Evolutionary conservation across 768 basidiomycete species (phyloP).

Genomic region (Phlegmacium glaucopus): DNA sequence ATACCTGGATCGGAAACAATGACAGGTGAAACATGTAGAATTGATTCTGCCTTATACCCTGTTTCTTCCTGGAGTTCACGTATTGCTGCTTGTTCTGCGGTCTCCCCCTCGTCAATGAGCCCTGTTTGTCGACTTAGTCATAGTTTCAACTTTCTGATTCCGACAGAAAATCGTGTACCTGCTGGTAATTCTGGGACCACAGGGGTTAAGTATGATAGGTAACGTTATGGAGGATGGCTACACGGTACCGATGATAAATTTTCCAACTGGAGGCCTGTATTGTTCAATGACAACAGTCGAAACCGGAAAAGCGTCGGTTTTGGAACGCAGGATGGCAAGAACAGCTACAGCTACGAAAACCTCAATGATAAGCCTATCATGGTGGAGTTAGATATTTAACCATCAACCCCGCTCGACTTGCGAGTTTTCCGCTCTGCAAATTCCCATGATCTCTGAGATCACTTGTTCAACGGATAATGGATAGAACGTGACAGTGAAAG

Average conservation of each 20-base stretch:
- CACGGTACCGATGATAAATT: constrained; percentile 64
- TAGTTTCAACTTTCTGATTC: background rate
- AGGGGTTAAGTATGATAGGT: background rate
- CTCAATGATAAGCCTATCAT: constrained; percentile 5
- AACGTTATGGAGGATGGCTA: background rate
- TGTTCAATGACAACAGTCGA: constrained; percentile 90
- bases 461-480: constrained; percentile 1
- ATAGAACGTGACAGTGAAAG: background rate
- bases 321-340: constrained; percentile 75
- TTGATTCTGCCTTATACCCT: constrained; percentile 67
- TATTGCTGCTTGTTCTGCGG: constrained; percentile 74
- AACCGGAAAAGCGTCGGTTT: constrained; percentile 62
- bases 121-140: constrained; percentile 36
- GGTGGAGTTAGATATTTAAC: constrained; percentile 29
- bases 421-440: constrained; percentile 81
- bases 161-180: constrained; percentile 17
- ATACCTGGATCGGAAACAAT: constrained; percentile 72
- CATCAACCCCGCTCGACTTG: constrained; percentile 75
- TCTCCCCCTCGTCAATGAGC: constrained; percentile 83
- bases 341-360: constrained; percentile 71
- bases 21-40: constrained; percentile 61
- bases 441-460: constrained; percentile 78
- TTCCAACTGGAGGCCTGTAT: constrained; percentile 84
- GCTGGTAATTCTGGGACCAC: constrained; percentile 33
- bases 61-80: constrained; percentile 94